Base-by-base conservation (phyloP, 345 rosid species). In the Eucalyptus coolabah region DNA sequence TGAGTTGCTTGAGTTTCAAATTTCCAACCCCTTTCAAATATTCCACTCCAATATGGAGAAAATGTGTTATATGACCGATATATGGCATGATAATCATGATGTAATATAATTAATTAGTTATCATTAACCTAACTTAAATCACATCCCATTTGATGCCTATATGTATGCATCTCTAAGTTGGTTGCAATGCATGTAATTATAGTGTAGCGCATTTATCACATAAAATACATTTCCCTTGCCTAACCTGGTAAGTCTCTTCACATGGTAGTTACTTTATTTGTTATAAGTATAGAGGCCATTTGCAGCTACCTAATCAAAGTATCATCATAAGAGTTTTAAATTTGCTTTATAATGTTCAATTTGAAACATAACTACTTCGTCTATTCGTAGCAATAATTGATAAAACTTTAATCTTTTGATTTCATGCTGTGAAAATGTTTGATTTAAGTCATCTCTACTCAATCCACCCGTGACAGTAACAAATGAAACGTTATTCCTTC, bases 321-420 rank as follows among this genome's bases (percentile, higher is more conserved):
- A 72, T 18, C 21, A 19, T 72, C 13, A 5, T 72, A 19, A 72
- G 44, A 72, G 44, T 34, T 72, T 19, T 40, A 34, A 72, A 72
- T 4, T 72, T 72, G 9, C 16, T 77, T 12, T 77, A 3, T 16
- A 40, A 21, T 40, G 30, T 23, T 40, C 14, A 12, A 40, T 37
- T 0, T 11, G 1, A 77, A 3, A 3, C 83, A 11, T 77, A 11
- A 37, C 5, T 77, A 37, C 7, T 19, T 40, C 0, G 3, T 23
- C 47, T 7, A 77, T 40, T 3, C 47, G 3, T 21, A 77, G 3
- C 8, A 37, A 7, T 47, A 77, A 6, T 11, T 19, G 3, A 19
- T 9, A 8, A 21, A 77, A 37, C 28, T 11, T 17, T 77, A 77
- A 77, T 77, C 13, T 40, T 21, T 77, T 40, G 47, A 12, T 77